Evolutionary conservation across 306 rosid species (phyloP).

Genomic region (Ormosia semicastrata): DNA sequence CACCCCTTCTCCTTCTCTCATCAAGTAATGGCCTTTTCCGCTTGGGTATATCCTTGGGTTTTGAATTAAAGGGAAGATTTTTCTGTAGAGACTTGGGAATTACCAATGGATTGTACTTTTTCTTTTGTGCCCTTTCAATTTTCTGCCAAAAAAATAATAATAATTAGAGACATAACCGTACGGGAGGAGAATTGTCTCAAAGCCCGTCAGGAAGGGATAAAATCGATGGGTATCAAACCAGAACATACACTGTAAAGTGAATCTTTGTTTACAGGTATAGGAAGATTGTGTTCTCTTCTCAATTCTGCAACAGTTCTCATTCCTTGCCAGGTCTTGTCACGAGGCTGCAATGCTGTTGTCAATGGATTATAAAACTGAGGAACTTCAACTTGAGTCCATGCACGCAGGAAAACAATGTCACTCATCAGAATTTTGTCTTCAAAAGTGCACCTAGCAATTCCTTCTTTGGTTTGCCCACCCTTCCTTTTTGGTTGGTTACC

Average conservation of each 20-base stretch:
- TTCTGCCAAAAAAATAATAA: slow-evolving; percentile 43
- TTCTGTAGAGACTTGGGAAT: slow-evolving; percentile 71
- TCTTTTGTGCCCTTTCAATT: slow-evolving; percentile 72
- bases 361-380: slow-evolving; percentile 77
- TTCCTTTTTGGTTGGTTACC: slow-evolving; percentile 73
- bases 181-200: background rate
- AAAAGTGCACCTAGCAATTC: slow-evolving; percentile 92
- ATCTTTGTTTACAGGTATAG: slow-evolving; percentile 82
- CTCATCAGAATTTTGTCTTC: slow-evolving; percentile 99
- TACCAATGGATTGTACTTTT: slow-evolving; percentile 84
- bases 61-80: slow-evolving; percentile 72
- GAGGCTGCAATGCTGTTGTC: slow-evolving; percentile 91
- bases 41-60: slow-evolving; percentile 62
- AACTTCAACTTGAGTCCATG: slow-evolving; percentile 88
- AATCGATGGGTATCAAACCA: slow-evolving; percentile 6
- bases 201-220: background rate
- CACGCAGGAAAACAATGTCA: slow-evolving; percentile 87
- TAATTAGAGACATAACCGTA: background rate
- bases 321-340: slow-evolving; percentile 74
- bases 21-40: slow-evolving; percentile 52
- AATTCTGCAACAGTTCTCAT: slow-evolving; percentile 91
- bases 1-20: slow-evolving; percentile 72
- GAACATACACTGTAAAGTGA: slow-evolving; percentile 76
- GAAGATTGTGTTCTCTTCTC: slow-evolving; percentile 73
- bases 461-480: slow-evolving; percentile 80